Base-by-base conservation (phyloP, 2,329 filamentous ascomycete genomes). In the Neobulgaria alba region DNA sequence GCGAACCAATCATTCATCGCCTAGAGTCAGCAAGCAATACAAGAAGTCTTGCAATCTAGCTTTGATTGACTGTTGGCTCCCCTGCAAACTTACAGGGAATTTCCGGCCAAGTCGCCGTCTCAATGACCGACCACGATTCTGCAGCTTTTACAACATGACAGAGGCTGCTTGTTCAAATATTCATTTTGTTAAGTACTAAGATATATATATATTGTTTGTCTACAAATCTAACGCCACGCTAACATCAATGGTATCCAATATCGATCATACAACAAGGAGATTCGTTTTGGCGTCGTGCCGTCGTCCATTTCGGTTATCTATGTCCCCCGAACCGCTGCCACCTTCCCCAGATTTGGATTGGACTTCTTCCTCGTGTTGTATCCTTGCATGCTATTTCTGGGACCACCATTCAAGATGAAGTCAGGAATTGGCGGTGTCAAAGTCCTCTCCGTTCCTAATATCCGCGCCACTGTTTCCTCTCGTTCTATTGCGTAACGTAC, bases 381-480 rank as follows among this genome's bases (percentile, higher is more conserved):
- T 12, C 63, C 66, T n/a, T 62, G 54, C 50, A 74, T 59, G 53
- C 69, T 75, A 18, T 65, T 66, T 42, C 67, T 64, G 37, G 66
- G 60, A n/a, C 72, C 71, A 0, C 71, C 69, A 42, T 67, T 70
- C 41, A 80, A 57, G 26, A 79, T 69, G 68, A 74, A 80, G 5
- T 77, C 73, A 0, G 76, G 76, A 30, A 79, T 75, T 1, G 75
- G 75, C 9, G 76, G 73, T 8, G 73, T 77, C 63, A 78, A 66
- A 29, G 66, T 68, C 64, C 69, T 71, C 69, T 57, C 55, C 33
- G 37, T 46, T 31, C 42, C 39, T 35, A 41, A 42, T 45, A 54
- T 41, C 35, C 43, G 34, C 12, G 33, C 38, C 18, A 49, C 51
- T 10, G 49, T 32, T 19, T 57, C 53, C 33, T 68, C 47, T 16